Conservation (phyloP, 2,329 filamentous ascomycete genomes). For the Saccharata proteae region DNA sequence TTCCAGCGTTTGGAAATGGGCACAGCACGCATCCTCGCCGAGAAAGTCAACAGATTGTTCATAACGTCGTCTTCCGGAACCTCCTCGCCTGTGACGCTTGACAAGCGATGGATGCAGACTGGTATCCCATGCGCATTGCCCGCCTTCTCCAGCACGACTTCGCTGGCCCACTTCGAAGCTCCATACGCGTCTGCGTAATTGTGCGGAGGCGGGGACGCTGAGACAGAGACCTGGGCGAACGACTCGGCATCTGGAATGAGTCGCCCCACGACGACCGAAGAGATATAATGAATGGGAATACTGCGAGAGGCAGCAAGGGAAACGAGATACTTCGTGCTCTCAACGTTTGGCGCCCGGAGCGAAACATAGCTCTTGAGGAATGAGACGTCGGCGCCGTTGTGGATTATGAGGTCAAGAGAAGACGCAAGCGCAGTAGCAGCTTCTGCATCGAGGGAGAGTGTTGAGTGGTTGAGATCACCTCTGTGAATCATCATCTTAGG, state of each 20-base stretch:
- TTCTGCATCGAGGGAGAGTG: conserved; percentile 26
- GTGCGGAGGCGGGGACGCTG: conserved; percentile 13
- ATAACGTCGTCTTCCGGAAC: conserved; percentile 4
- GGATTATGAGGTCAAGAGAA: conserved; percentile 19
- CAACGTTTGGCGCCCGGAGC: conserved; percentile 13
- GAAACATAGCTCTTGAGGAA: conserved; percentile 15
- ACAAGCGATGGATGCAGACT: conserved; percentile 15
- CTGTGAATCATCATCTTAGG: conserved; percentile 21
- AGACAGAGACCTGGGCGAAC: conserved; percentile 6
- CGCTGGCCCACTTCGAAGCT: conserved; percentile 28
- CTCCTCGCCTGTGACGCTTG: conserved; percentile 6
- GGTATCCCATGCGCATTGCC: conserved; percentile 11
- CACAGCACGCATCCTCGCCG: conserved; percentile 10
- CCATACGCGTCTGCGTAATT: conserved; percentile 24
- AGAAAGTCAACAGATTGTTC: conserved; percentile 4
- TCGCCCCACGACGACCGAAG: background rate
- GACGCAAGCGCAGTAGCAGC: conserved; percentile 21
- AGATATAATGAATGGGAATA: conserved; percentile 14
- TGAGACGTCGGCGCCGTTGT: conserved; percentile 14
- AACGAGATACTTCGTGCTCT: conserved; percentile 8
- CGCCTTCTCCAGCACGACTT: conserved; percentile 24
- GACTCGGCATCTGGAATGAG: background rate
- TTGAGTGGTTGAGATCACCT: conserved; percentile 25
- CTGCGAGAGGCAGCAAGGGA: conserved; percentile 1
- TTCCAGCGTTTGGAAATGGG: background rate